These are phyloP conservation scores for Aspergillus clavatus DNA, from an alignment of 2,329 filamentous ascomycete genomes.

Conservation along the genomic window DNA sequence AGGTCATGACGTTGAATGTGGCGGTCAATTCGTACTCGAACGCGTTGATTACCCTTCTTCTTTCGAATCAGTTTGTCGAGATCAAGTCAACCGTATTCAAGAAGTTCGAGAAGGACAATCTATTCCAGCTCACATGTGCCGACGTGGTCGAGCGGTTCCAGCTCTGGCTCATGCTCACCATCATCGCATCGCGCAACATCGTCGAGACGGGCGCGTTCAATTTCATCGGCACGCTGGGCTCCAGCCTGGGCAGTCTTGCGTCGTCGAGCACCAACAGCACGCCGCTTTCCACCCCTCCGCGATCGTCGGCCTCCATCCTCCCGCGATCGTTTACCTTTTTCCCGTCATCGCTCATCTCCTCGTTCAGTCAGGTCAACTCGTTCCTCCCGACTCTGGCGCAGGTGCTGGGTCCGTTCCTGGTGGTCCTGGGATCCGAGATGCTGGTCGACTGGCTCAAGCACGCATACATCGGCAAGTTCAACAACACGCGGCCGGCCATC, in stretches of 20 bases:
- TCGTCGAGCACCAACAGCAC: slow-evolving; percentile 43
- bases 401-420: slow-evolving; percentile 84
- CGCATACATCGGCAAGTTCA: slow-evolving; percentile 97
- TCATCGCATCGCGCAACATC: slow-evolving; percentile 93
- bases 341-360: slow-evolving; percentile 52
- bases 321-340: slow-evolving; percentile 82
- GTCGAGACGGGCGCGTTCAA: slow-evolving; percentile 89
- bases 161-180: slow-evolving; percentile 93
- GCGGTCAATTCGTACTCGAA: slow-evolving; percentile 99
- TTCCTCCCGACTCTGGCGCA: slow-evolving; percentile 57
- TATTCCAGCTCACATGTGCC: slow-evolving; percentile 93
- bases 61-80: slow-evolving; percentile 98
- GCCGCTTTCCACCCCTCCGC: slow-evolving; percentile 53
- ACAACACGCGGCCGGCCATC: slow-evolving; percentile 87
- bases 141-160: slow-evolving; percentile 97
- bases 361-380: slow-evolving; percentile 40
- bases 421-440: slow-evolving; percentile 95
- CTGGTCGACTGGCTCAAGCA: slow-evolving; percentile 96
- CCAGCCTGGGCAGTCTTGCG: slow-evolving; percentile 27
- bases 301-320: slow-evolving; percentile 63
- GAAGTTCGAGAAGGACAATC: slow-evolving; percentile 95
- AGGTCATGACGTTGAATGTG: slow-evolving; percentile 95
- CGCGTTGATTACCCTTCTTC: slow-evolving; percentile 79
- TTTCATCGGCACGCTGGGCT: slow-evolving; percentile 36
- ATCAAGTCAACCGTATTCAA: slow-evolving; percentile 99